Percentiles rank a stretch among this genome's conserved stretches.
phyloP scores from a whole-genome alignment of 495 filamentous ascomycete species.

The Penicillium psychrofluorescens region DNA sequence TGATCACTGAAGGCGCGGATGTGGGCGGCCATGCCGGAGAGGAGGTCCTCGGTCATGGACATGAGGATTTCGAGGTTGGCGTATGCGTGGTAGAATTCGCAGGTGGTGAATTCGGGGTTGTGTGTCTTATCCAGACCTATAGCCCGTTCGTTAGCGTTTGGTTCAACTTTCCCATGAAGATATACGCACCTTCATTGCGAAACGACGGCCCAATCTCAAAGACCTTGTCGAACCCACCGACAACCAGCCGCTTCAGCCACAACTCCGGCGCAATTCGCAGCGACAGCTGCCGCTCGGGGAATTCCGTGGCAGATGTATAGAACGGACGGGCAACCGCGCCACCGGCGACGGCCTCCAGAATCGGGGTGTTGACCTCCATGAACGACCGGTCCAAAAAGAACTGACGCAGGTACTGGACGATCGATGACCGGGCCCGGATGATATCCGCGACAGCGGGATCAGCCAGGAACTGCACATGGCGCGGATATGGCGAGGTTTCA shows the following conservation, averaged over 20 bases:
- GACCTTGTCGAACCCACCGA: slow-evolving; percentile 82
- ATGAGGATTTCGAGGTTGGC: slow-evolving; percentile 73
- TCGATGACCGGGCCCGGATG: slow-evolving; percentile 62
- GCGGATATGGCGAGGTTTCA: slow-evolving; percentile 58
- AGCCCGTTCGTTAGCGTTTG: not conserved
- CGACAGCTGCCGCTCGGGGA: slow-evolving; percentile 58
- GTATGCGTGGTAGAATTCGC: slow-evolving; percentile 92
- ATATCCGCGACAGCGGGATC: slow-evolving; percentile 58
- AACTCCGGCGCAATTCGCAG: slow-evolving; percentile 88
- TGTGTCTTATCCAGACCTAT: slow-evolving; percentile 76
- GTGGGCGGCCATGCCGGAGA: slow-evolving; percentile 49
- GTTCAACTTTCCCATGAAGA: not conserved
- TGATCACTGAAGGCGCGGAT: slow-evolving; percentile 40
- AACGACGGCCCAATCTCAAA: slow-evolving; percentile 94
- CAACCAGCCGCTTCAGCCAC: slow-evolving; percentile 86
- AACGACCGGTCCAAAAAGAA: slow-evolving; percentile 67
- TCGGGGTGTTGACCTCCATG: slow-evolving; percentile 83
- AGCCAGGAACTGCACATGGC: slow-evolving; percentile 76
- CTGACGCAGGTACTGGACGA: slow-evolving; percentile 66
- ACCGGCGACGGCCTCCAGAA: slow-evolving; percentile 66
- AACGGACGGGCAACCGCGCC: slow-evolving; percentile 87
- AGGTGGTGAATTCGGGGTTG: slow-evolving; percentile 95
- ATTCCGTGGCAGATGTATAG: slow-evolving; percentile 62
- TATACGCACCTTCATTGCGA: slow-evolving; percentile 74
- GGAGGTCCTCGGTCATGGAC: slow-evolving; percentile 58